Evolutionary conservation across 805 yeast genomes (phyloP).

Genomic region (Myxozyma sirexii): DNA sequence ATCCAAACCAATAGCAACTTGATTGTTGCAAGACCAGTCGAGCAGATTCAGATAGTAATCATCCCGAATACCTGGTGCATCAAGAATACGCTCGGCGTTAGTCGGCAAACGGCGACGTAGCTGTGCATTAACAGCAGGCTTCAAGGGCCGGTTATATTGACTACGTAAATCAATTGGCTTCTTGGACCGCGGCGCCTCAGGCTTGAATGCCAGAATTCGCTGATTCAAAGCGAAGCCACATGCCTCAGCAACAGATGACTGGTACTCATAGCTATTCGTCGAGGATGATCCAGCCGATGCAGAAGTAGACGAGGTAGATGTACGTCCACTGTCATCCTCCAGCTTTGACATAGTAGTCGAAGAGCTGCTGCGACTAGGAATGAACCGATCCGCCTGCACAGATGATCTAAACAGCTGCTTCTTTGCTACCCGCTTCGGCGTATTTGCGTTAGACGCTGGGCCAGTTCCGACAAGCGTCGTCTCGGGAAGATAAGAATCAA

Average conservation of each 20-base stretch:
- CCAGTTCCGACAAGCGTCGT: constrained; percentile 44
- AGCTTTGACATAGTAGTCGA: constrained; percentile 51
- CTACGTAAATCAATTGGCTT: constrained; percentile 43
- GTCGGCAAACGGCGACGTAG: constrained; percentile 67
- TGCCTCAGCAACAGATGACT: constrained; percentile 77
- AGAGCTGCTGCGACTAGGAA: constrained; percentile 58
- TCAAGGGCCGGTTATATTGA: constrained; percentile 43
- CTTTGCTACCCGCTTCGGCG: constrained; percentile 36
- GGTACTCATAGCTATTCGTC: constrained; percentile 26
- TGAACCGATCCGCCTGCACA: constrained; percentile 56
- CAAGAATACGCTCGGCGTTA: constrained; percentile 89
- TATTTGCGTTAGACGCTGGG: constrained; percentile 39
- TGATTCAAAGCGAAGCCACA: constrained; percentile 86
- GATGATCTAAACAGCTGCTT: constrained; percentile 36
- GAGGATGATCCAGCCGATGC: not conserved
- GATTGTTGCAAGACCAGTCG: constrained; percentile 83
- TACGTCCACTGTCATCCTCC: constrained; percentile 36
- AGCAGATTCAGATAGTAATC: constrained; percentile 87
- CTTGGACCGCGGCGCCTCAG: constrained; percentile 65
- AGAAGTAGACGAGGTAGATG: constrained; percentile 40
- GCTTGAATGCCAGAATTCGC: constrained; percentile 82
- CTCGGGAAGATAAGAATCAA: constrained; percentile 50
- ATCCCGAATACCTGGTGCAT: constrained; percentile 93
- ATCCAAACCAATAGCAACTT: constrained; percentile 86
- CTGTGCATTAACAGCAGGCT: constrained; percentile 41